Conservation (phyloP, 306 rosid species). For the Abrus precatorius region DNA sequence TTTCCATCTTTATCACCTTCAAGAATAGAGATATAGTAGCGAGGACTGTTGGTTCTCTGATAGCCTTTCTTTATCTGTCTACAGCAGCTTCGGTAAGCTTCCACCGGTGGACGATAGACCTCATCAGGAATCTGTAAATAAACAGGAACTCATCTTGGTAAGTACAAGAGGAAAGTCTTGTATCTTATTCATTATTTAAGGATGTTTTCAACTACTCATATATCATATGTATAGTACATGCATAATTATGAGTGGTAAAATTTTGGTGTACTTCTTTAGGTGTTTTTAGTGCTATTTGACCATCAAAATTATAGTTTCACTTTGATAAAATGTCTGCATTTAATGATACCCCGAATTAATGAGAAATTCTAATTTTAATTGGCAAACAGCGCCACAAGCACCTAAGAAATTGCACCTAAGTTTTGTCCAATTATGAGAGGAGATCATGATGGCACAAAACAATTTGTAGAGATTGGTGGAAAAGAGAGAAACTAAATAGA, state of each 20-base stretch:
- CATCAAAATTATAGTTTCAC: too few species aligned
- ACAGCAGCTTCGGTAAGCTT: slow-evolving; percentile 70
- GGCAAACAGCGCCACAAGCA: too few species aligned
- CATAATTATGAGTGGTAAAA: neutral
- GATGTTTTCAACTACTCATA: neutral
- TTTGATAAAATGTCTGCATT: too few species aligned
- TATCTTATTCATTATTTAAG: neutral
- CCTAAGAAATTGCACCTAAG: too few species aligned
- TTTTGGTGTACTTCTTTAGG: too few species aligned
- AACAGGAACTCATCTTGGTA: slow-evolving; percentile 10
- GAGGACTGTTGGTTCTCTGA: slow-evolving; percentile 71
- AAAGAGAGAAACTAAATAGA: neutral
- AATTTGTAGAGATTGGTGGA: slow-evolving; percentile 7
- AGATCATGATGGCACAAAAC: slow-evolving; percentile 13
- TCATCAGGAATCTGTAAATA: slow-evolving; percentile 68
- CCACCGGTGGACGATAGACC: slow-evolving; percentile 74
- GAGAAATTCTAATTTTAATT: too few species aligned
- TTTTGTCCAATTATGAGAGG: neutral
- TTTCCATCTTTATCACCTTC: slow-evolving; percentile 57
- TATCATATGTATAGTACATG: neutral
- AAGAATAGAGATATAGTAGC: slow-evolving; percentile 72
- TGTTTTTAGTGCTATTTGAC: too few species aligned
- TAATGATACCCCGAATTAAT: too few species aligned
- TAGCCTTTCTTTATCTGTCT: slow-evolving; percentile 77
- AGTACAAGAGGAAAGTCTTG: slow-evolving; percentile 22